A percentile compares a stretch with the other conserved stretches of the same genome.
Evolutionary conservation across 2,329 filamentous ascomycete genomes (phyloP).

Genomic region (Lasiodiplodia hormozganensis): DNA sequence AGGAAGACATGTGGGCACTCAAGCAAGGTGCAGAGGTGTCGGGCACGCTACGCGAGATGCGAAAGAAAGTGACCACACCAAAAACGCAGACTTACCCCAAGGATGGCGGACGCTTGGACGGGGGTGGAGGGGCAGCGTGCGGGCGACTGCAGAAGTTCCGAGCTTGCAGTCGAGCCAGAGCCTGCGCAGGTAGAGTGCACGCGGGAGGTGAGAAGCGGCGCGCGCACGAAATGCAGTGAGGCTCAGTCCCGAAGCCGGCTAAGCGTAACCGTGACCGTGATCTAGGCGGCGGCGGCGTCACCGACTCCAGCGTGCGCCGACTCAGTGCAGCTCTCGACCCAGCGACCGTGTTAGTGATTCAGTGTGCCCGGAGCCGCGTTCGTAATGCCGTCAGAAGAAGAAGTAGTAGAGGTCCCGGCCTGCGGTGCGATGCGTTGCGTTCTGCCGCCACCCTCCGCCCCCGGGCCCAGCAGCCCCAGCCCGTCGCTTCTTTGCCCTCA

Average conservation of each 20-base stretch:
- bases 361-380: not conserved
- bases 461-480: not conserved
- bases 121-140: constrained; percentile 13
- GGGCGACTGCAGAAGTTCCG: constrained; percentile 16
- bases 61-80: constrained; percentile 29
- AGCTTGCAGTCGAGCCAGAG: constrained; percentile 22
- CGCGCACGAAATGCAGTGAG: constrained; percentile 29
- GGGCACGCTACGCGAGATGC: constrained; percentile 38
- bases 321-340: constrained; percentile 3
- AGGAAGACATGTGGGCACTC: constrained; percentile 47
- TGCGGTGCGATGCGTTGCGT: constrained; percentile 20
- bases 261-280: constrained; percentile 27
- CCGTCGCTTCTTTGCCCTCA: constrained; percentile 20
- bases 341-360: not conserved
- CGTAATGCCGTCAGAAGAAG: constrained; percentile 26
- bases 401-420: constrained; percentile 4
- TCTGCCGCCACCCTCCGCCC: constrained; percentile 28
- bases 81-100: constrained; percentile 27
- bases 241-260: constrained; percentile 30
- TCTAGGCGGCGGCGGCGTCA: constrained; percentile 27
- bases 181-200: constrained; percentile 20
- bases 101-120: constrained; percentile 18
- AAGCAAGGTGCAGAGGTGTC: constrained; percentile 43
- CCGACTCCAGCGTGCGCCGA: constrained; percentile 23
- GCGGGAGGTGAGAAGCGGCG: constrained; percentile 27